Evolutionary conservation across 108 stramenopile species (phyloP), one percentile per base, ranked within the genome.

Genomic region (Nitzschia inconspicua): DNA sequence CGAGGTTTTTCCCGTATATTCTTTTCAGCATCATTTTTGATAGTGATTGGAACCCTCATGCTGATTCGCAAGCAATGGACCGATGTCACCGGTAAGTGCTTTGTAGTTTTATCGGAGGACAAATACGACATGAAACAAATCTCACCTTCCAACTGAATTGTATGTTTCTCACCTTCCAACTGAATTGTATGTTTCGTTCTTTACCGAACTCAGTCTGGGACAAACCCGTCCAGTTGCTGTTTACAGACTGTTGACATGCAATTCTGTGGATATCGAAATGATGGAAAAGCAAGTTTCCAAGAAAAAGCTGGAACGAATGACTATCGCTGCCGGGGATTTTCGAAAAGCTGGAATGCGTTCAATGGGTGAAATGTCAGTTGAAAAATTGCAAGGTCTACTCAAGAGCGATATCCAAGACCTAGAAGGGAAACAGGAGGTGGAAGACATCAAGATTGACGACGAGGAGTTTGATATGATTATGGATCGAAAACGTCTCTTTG

Each of bases 11-110:
- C n/a, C n/a, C n/a, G n/a, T n/a, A n/a, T n/a, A n/a, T n/a, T n/a
- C n/a, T n/a, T n/a, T n/a, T n/a, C n/a, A n/a, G n/a, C 62, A 98
- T 99, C 62, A 93, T 98, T 47, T 99, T 96, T 73, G 99, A 99
- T 63, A 85, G 82, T 57, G 97, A 99, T 70, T 98, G 97, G 97
- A 99, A 99, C 68, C 99, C 99, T 39, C 62, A 64, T 31, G 73
- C 70, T 13, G 73, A 98, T 71, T 65, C 72, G 20, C 95, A 96
- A 60, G 95, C 97, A 13, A 88, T 88, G 89, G 97, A 95, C 63
- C 82, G 97, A 25, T 90, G 90, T 36, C 70, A 77, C 51, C 36
- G 66, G 19, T n/a, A n/a, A n/a, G n/a, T n/a, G n/a, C n/a, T n/a
- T n/a, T n/a, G n/a, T n/a, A n/a, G n/a, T n/a, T n/a, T n/a, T n/a